Evolutionary conservation across 768 basidiomycete genomes (phyloP).

Genomic region (Chalciporus sphaerocephalus): DNA sequence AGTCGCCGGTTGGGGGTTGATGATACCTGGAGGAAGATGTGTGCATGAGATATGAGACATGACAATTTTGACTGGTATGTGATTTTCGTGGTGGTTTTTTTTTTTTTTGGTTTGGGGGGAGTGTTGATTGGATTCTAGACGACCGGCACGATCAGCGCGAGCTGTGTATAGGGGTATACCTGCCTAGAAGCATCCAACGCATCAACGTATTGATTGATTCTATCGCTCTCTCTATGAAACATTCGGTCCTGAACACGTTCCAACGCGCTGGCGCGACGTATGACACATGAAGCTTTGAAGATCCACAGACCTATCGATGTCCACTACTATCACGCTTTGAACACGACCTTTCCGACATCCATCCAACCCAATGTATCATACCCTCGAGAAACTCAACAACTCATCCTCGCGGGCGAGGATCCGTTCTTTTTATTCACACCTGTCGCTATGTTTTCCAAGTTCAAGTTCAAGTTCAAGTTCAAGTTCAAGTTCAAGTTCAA

Average conservation of each 20-base stretch:
- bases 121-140: conserved; percentile 11
- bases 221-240: neutral
- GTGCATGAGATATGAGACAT: neutral
- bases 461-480: no score
- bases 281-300: conserved; percentile 14
- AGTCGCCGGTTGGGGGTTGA: conserved; percentile 2
- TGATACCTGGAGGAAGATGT: neutral
- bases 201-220: neutral
- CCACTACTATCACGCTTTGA: neutral
- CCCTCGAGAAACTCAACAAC: neutral
- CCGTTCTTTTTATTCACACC: neutral
- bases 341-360: neutral
- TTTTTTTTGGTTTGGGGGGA: no score
- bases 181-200: no score
- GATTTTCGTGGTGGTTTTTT: no score
- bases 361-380: conserved; percentile 2
- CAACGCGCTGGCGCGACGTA: conserved; percentile 22
- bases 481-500: no score
- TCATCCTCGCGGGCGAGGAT: conserved; percentile 12
- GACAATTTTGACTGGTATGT: neutral
- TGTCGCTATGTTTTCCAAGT: neutral
- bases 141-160: no score
- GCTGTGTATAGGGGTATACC: no score
- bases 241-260: neutral
- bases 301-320: neutral